These are phyloP conservation scores for Exserohilum rostratum DNA, from an alignment of 2,329 filamentous ascomycete species.

Conservation along the genomic window DNA sequence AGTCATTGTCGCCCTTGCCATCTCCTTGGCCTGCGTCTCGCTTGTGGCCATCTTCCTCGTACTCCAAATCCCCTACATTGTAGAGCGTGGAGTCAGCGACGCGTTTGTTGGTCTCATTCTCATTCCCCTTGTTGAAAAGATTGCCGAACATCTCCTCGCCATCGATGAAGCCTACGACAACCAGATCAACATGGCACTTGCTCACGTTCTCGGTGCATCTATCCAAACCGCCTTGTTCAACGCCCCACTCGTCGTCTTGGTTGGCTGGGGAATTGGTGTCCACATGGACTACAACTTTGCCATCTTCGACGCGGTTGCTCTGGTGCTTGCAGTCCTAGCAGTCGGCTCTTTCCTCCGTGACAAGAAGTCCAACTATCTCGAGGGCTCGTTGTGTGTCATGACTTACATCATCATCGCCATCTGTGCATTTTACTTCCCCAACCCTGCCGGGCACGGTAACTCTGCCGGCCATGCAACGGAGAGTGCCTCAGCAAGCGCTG, in stretches of 20 bases:
- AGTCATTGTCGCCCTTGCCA: conserved; percentile 66
- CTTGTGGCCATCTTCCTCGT: conserved; percentile 77
- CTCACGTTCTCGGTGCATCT: conserved; percentile 83
- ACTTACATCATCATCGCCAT: conserved; percentile 69
- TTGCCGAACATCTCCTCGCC: conserved; percentile 80
- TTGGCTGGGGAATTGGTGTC: conserved; percentile 74
- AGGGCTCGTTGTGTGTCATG: conserved; percentile 79
- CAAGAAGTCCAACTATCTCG: conserved; percentile 87
- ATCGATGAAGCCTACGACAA: conserved; percentile 85
- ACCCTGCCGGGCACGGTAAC: conserved; percentile 47
- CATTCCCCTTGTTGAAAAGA: conserved; percentile 82
- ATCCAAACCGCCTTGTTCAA: conserved; percentile 91
- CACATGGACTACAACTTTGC: conserved; percentile 83
- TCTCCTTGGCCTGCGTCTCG: conserved; percentile 72
- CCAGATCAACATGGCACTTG: conserved; percentile 83
- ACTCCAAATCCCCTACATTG: conserved; percentile 70
- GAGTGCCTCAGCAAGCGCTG: conserved; percentile 5
- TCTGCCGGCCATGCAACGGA: neutral
- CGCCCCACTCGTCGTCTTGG: conserved; percentile 79
- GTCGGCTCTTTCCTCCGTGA: conserved; percentile 88
- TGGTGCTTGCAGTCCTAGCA: conserved; percentile 83
- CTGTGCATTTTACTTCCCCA: conserved; percentile 66
- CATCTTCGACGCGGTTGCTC: conserved; percentile 80
- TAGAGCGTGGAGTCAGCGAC: conserved; percentile 56
- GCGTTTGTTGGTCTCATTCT: conserved; percentile 74